Base-by-base conservation (phyloP, 257 asterid genomes). In the Solanum appendiculatum region DNA sequence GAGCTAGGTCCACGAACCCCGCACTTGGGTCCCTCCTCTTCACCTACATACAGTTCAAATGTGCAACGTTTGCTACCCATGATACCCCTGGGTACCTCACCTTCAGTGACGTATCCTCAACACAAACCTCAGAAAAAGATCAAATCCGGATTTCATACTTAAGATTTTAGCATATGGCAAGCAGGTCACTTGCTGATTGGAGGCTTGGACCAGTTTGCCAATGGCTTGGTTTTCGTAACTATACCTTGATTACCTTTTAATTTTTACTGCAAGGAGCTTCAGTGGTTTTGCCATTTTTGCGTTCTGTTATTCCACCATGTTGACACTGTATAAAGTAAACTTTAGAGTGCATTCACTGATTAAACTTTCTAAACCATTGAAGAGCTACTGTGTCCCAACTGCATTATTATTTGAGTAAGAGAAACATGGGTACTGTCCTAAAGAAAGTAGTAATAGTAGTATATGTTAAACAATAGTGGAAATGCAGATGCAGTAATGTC, bases 21-120 rank as follows among this genome's bases (percentile, higher is more conserved):
- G 5, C 16, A 81, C 72, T 73, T 85, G 87, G 86, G 60, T 36
- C 70, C 91, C 54, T 80, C 69, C 85, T 48, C 85, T 81, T 81
- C 85, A 81, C 85, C 69, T 48, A 18, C 69, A 7, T 9, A 29
- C 85, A 29, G 85, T 48, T 81, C 85, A 48, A 81, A 81, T 31
- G 85, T 44, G 44, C 21, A 48, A 6, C 29, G 25, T 29, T 81
- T 81, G 66, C 29, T 81, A 31, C 69, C 44, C 29, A 48, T 89
- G 91, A 82, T 90, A 82, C 91, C 89, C 64, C 88, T 91, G 84
- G 92, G 93, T 14, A 87, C 98, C 23, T 93, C 96, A 18, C 93
- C 96, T 86, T 90, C 95, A 46, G 83, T 92, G 36, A 60, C 88
- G 40, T 81, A 48, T 48, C 85, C 68, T 9, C 85, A 10, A 46